phyloP scores from a whole-genome alignment of 805 yeast genomes.

The Candida dendrica region DNA sequence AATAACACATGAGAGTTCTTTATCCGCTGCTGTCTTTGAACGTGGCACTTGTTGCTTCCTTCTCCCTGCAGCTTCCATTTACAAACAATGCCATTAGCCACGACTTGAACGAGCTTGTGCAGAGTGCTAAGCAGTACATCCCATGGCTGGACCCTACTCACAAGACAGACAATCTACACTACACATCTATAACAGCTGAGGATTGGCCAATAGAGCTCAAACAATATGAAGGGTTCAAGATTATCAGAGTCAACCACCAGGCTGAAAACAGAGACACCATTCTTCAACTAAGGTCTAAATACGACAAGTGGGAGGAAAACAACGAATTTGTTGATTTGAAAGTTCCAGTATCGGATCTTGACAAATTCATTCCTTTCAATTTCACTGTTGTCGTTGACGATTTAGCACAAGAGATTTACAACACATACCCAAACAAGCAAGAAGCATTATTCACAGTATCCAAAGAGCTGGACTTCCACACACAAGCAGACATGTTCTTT shows the following conservation, averaged over 20 bases:
- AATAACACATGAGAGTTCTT: no score
- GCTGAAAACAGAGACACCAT: conserved; percentile 2
- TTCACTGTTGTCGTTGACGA: conserved; percentile 45
- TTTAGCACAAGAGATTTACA: conserved; percentile 47
- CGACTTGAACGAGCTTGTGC: no score
- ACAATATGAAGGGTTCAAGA: conserved; percentile 13
- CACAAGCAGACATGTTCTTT: conserved; percentile 51
- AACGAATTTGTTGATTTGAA: conserved; percentile 39
- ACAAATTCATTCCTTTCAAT: conserved; percentile 2
- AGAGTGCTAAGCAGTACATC: no score
- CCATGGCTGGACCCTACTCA: no score
- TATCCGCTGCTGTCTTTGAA: no score
- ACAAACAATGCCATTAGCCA: no score
- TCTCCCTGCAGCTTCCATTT: no score
- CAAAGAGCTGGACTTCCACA: conserved; percentile 6
- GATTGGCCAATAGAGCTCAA: conserved; percentile 15
- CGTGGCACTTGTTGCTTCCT: no score
- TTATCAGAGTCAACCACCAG: conserved; percentile 9
- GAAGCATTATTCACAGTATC: conserved; percentile 1
- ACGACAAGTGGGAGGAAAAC: conserved; percentile 45
- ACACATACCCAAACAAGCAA: conserved; percentile 38
- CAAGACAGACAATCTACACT: neutral
- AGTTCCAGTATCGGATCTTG: conserved; percentile 8
- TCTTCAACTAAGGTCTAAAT: conserved; percentile 6
- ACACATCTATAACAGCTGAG: neutral